Percentiles rank a stretch among this genome's conserved stretches.
phyloP scores from a whole-genome alignment of 345 rosid genomes.

The Syzygium jambos region DNA sequence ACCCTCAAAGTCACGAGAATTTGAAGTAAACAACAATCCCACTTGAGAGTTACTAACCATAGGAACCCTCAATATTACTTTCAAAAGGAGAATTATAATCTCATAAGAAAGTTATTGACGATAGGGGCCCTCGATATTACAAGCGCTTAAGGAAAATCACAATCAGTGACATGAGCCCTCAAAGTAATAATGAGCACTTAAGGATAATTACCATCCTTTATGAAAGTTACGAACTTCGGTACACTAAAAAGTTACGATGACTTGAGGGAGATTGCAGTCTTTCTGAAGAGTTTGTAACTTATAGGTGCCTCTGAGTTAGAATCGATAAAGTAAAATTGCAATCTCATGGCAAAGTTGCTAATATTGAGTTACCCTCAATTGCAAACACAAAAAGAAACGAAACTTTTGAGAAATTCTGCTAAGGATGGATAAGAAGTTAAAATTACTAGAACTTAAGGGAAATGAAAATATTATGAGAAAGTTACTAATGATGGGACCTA shows the following conservation, averaged over 20 bases:
- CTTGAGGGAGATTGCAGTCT: neutral
- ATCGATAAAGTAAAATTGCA: neutral
- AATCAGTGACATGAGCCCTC: neutral
- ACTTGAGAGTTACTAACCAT: neutral
- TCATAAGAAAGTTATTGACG: neutral
- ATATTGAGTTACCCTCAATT: neutral
- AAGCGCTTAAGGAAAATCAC: neutral
- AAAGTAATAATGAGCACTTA: neutral
- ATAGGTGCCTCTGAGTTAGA: neutral
- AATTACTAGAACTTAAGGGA: neutral
- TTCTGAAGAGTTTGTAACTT: neutral
- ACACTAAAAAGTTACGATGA: neutral
- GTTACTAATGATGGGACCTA: neutral
- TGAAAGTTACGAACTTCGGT: neutral
- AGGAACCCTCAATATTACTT: neutral
- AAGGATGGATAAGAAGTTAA: neutral
- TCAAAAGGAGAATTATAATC: neutral
- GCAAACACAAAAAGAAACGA: neutral
- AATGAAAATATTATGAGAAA: neutral
- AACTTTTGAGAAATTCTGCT: neutral
- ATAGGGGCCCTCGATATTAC: neutral
- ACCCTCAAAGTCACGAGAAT: neutral
- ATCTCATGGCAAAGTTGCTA: neutral
- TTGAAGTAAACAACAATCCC: neutral
- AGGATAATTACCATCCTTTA: neutral